These are phyloP conservation scores for Sugiyamaella valdiviana DNA, from an alignment of 805 yeast genomes.

Conservation along the genomic window DNA sequence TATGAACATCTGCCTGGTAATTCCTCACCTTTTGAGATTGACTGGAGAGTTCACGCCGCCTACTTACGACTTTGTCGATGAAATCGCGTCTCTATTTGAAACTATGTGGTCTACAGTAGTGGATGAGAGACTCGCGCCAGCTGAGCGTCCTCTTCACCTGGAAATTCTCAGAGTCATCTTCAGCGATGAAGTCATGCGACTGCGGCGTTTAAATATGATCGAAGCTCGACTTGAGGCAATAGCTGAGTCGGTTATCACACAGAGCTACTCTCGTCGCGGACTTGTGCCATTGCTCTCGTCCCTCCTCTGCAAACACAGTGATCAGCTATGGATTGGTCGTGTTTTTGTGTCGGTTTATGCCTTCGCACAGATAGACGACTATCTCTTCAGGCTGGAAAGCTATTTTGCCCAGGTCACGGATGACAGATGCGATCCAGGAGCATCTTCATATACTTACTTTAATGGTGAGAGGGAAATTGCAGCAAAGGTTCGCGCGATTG, in stretches of 20 bases:
- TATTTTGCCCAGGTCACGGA: slow-evolving; percentile 38
- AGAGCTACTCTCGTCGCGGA: slow-evolving; percentile 53
- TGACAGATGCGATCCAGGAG: slow-evolving; percentile 26
- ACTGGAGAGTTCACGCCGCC: background rate
- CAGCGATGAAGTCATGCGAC: slow-evolving; percentile 36
- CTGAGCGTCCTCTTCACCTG: slow-evolving; percentile 60
- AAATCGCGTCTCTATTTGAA: background rate
- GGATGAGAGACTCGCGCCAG: slow-evolving; percentile 54
- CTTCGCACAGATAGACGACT: slow-evolving; percentile 48
- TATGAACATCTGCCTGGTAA: background rate
- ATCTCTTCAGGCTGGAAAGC: slow-evolving; percentile 52
- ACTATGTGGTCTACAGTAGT: slow-evolving; percentile 54
- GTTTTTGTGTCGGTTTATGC: slow-evolving; percentile 43
- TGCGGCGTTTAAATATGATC: slow-evolving; percentile 27
- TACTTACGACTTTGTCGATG: background rate
- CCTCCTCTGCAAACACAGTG: slow-evolving; percentile 33
- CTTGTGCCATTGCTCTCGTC: slow-evolving; percentile 55
- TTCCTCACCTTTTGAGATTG: slow-evolving; percentile 1
- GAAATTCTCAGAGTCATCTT: slow-evolving; percentile 47
- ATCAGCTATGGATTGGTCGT: slow-evolving; percentile 45
- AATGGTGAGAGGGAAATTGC: slow-evolving; percentile 58
- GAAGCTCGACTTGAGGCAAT: slow-evolving; percentile 28
- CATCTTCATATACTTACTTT: slow-evolving; percentile 38
- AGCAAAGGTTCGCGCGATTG: slow-evolving; percentile 45
- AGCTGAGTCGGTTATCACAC: slow-evolving; percentile 23